Evolutionary conservation across 1,284 basidiomycete genomes (phyloP).

Genomic region (Pseudozyma sp.): DNA sequence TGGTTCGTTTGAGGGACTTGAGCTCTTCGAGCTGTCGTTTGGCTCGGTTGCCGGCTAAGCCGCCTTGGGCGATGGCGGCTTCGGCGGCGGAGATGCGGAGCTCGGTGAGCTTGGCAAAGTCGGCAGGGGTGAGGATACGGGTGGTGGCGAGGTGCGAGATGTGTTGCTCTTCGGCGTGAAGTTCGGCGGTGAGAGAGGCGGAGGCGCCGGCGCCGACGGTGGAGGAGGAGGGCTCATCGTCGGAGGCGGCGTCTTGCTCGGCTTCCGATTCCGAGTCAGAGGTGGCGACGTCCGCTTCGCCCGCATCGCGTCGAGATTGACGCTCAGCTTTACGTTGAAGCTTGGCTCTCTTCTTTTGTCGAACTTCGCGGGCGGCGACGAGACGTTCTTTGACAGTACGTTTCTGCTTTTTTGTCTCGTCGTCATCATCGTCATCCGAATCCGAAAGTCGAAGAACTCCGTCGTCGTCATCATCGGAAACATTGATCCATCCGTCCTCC

Average conservation of each 20-base stretch:
- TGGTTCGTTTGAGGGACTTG: constrained; percentile 73
- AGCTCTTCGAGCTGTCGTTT: constrained; percentile 74
- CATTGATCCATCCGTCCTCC: constrained; percentile 80
- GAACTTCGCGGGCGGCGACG: constrained; percentile 46
- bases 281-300: constrained; percentile 55
- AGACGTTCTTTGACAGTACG: constrained; percentile 45
- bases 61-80: constrained; percentile 72
- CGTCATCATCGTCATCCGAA: constrained; percentile 87
- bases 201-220: constrained; percentile 5
- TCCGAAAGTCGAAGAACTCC: constrained; percentile 71
- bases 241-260: constrained; percentile 67
- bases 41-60: constrained; percentile 50
- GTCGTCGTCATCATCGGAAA: constrained; percentile 79
- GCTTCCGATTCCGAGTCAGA: constrained; percentile 60
- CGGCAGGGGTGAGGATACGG: constrained; percentile 95
- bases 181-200: constrained; percentile 12
- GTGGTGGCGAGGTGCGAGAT: constrained; percentile 75
- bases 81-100: constrained; percentile 82
- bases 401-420: constrained; percentile 58
- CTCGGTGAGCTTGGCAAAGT: constrained; percentile 92
- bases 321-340: constrained; percentile 56
- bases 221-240: constrained; percentile 41
- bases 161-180: constrained; percentile 30
- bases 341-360: constrained; percentile 54
- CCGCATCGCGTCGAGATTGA: constrained; percentile 64